Conservation (phyloP, 2,329 filamentous ascomycete genomes). For the Geosmithia flava region DNA sequence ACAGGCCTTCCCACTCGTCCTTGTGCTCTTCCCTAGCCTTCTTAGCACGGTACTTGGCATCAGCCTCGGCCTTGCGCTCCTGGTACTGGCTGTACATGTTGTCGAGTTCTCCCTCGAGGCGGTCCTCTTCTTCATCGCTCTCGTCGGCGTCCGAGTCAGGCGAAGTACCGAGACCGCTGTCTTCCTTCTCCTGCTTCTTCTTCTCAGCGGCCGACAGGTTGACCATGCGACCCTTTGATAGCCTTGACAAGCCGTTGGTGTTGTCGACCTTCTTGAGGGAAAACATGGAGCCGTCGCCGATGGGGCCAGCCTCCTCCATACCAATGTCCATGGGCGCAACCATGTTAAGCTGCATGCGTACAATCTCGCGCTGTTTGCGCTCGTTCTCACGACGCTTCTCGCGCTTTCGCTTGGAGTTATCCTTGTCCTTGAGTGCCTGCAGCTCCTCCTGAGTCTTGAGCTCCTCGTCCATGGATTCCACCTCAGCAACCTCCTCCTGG, state of each 20-base stretch:
- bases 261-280: slow-evolving; percentile 72
- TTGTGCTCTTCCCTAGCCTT: slow-evolving; percentile 69
- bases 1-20: slow-evolving; percentile 89
- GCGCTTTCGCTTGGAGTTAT: slow-evolving; percentile 65
- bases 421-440: slow-evolving; percentile 68
- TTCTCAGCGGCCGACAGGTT: slow-evolving; percentile 43
- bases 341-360: slow-evolving; percentile 98
- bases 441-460: slow-evolving; percentile 81
- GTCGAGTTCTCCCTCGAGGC: slow-evolving; percentile 75
- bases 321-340: slow-evolving; percentile 91
- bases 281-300: slow-evolving; percentile 77
- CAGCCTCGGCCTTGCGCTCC: slow-evolving; percentile 63
- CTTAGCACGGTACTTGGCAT: slow-evolving; percentile 86
- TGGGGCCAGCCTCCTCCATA: slow-evolving; percentile 70
- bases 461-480: slow-evolving; percentile 91
- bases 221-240: slow-evolving; percentile 63
- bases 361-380: slow-evolving; percentile 82
- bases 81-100: slow-evolving; percentile 77
- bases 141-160: slow-evolving; percentile 49
- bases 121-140: slow-evolving; percentile 69
- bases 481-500: slow-evolving; percentile 61
- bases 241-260: slow-evolving; percentile 45
- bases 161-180: slow-evolving; percentile 43
- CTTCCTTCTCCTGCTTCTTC: slow-evolving; percentile 33
- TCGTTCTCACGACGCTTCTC: slow-evolving; percentile 84